A percentile compares a stretch with the other conserved stretches of the same genome.
Conservation (phyloP, 2,329 filamentous ascomycete species). For the Colletotrichum eremochloae region DNA sequence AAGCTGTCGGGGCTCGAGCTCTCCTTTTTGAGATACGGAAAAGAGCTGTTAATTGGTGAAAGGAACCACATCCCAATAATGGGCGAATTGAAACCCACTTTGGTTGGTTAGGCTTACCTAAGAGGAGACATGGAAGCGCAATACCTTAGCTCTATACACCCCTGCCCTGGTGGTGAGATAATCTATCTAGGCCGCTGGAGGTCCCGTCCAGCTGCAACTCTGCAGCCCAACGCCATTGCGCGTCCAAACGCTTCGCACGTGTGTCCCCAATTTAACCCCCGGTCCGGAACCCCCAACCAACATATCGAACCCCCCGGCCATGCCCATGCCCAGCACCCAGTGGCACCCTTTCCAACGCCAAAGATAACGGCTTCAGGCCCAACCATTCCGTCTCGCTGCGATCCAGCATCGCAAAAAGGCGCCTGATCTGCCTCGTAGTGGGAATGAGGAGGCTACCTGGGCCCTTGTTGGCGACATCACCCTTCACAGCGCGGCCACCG, state of each 20-base stretch:
- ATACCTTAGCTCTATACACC: neutral
- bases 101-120: too few relatives aligned
- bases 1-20: slow-evolving; percentile 14
- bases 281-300: slow-evolving; percentile 41
- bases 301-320: slow-evolving; percentile 9
- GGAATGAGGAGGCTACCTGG: slow-evolving; percentile 61
- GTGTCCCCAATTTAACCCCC: slow-evolving; percentile 41
- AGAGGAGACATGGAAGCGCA: neutral
- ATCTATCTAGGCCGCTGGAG: slow-evolving; percentile 4
- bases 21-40: neutral
- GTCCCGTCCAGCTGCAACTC: slow-evolving; percentile 25
- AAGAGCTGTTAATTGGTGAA: neutral
- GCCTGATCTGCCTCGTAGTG: slow-evolving; percentile 49
- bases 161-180: neutral
- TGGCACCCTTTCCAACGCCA: slow-evolving; percentile 38
- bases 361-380: slow-evolving; percentile 42
- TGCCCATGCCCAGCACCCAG: slow-evolving; percentile 34
- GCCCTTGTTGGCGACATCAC: slow-evolving; percentile 51
- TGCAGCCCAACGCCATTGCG: slow-evolving; percentile 33
- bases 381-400: slow-evolving; percentile 40
- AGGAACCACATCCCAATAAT: neutral
- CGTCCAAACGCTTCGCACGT: slow-evolving; percentile 39
- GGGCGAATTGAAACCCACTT: too few relatives aligned
- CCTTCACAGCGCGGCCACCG: slow-evolving; percentile 46
- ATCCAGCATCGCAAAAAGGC: slow-evolving; percentile 44